phyloP scores from a whole-genome alignment of 2,329 filamentous ascomycete species.

The Microdochium trichocladiopsis region DNA sequence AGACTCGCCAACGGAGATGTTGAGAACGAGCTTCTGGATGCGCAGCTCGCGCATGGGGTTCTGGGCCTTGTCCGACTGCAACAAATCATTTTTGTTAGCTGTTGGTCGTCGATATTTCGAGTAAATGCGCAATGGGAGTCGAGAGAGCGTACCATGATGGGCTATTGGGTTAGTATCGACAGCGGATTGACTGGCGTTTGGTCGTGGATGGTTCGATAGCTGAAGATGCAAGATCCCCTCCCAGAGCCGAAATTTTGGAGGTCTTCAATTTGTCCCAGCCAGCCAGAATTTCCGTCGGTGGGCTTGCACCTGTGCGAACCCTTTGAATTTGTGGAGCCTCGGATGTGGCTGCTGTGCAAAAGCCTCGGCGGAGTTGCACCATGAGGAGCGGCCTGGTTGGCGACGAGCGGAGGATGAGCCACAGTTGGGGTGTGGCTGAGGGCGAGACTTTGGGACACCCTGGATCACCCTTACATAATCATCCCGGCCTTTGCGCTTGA shows the following conservation, averaged over 20 bases:
- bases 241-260: constrained; percentile 7
- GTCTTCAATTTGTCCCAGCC: constrained; percentile 1
- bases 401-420: neutral
- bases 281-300: neutral
- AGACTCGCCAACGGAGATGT: constrained; percentile 96
- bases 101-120: constrained; percentile 28
- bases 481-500: no score
- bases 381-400: neutral
- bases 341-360: neutral
- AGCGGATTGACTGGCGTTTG: constrained; percentile 2
- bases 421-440: neutral
- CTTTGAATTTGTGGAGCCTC: neutral
- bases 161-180: constrained; percentile 18
- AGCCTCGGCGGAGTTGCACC: neutral
- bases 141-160: constrained; percentile 28
- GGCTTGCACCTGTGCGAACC: neutral
- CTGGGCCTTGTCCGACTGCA: constrained; percentile 73
- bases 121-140: constrained; percentile 11
- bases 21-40: constrained; percentile 65
- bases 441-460: neutral
- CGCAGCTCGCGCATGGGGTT: constrained; percentile 99
- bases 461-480: neutral
- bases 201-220: constrained; percentile 7
- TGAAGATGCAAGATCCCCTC: constrained; percentile 2
- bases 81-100: constrained; percentile 19